These are phyloP conservation scores for Anthoceros angustus DNA, from an alignment of 225 moss, liverwort and hornwort genomes.

Conservation along the genomic window DNA sequence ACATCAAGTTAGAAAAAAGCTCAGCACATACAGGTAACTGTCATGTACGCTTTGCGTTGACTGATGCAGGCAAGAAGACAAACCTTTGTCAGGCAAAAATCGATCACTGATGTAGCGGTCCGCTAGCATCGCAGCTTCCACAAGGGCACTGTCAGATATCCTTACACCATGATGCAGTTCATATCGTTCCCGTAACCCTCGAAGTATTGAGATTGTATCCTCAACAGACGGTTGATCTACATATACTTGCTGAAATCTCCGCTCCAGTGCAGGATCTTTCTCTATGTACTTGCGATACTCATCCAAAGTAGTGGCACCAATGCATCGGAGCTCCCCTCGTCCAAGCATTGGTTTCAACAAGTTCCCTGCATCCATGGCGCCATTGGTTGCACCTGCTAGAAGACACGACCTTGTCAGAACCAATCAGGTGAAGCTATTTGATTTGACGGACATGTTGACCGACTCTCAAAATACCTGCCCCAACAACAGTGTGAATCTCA, in stretches of 20 bases:
- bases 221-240: conserved; percentile 88
- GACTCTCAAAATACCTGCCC: conserved; percentile 45
- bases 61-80: not conserved
- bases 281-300: conserved; percentile 89
- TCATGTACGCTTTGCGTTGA: not conserved
- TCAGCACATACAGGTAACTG: not conserved
- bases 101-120: conserved; percentile 94
- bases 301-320: conserved; percentile 87
- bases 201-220: conserved; percentile 72
- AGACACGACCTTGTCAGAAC: not conserved
- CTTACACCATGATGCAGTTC: conserved; percentile 91
- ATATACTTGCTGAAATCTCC: conserved; percentile 92
- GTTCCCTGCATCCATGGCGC: conserved; percentile 92
- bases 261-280: conserved; percentile 86
- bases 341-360: conserved; percentile 89
- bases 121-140: conserved; percentile 72
- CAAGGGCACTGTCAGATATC: conserved; percentile 83
- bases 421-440: not conserved
- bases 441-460: not conserved
- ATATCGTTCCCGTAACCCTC: conserved; percentile 90
- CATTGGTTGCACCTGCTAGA: conserved; percentile 52
- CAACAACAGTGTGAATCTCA: conserved; percentile 95
- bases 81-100: conserved; percentile 98
- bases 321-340: conserved; percentile 84
- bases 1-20: not conserved